Evolutionary conservation across 352 stramenopile genomes (phyloP).

Genomic region (Phytopythium litorale): DNA sequence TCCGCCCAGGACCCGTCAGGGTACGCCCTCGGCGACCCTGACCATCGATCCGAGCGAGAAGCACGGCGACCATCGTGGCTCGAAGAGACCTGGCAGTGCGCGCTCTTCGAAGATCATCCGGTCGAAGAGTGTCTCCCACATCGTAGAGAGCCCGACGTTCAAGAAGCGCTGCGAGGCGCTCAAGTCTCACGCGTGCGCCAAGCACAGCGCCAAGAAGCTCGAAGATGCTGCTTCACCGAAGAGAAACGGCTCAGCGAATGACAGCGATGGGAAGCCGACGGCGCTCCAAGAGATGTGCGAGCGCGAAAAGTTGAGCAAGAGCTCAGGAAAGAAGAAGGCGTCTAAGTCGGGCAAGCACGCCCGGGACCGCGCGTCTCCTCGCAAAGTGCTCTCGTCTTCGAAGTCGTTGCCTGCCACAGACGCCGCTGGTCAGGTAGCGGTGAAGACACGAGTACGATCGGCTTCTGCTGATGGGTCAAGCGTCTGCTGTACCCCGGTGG

Average conservation of each 20-base stretch:
- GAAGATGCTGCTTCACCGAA: conserved; percentile 12
- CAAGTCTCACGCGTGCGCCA: conserved; percentile 15
- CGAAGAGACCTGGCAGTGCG: not conserved
- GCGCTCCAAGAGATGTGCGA: conserved; percentile 27
- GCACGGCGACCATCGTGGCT: conserved; percentile 8
- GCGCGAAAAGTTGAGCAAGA: conserved; percentile 19
- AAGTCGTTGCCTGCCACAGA: not conserved
- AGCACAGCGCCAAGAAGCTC: conserved; percentile 16
- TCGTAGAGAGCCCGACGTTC: conserved; percentile 34
- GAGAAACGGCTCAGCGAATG: not conserved
- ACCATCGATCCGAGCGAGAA: not conserved
- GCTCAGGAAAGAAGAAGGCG: conserved; percentile 9
- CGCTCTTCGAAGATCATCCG: conserved; percentile 18
- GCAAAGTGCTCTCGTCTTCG: conserved; percentile 4
- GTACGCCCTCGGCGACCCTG: not conserved
- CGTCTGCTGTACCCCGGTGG: no score
- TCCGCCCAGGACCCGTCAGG: conserved; percentile 6
- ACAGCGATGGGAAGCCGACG: conserved; percentile 13
- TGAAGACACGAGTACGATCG: not conserved
- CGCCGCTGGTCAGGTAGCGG: not conserved
- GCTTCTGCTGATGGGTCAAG: conserved; percentile 2
- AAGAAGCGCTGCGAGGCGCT: conserved; percentile 41
- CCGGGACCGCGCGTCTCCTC: conserved; percentile 5
- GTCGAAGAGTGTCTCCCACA: conserved; percentile 32
- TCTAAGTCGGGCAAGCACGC: conserved; percentile 8